Percentiles rank a stretch among this genome's conserved stretches.
phyloP scores from a whole-genome alignment of 139 green algal species.

The Chlamydomonas sphaeroides region DNA sequence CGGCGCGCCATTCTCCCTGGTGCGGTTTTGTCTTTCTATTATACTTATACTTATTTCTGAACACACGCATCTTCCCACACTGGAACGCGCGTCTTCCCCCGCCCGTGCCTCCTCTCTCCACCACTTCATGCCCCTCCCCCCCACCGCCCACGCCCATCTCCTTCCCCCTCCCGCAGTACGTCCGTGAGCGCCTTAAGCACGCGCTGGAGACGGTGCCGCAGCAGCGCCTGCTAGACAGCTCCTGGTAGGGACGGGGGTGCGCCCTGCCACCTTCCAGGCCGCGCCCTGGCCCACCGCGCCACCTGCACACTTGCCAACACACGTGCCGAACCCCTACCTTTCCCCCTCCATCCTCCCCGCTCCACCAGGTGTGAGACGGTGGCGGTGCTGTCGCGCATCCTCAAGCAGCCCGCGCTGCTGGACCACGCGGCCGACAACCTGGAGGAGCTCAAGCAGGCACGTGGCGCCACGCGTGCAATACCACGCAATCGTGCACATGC shows the following conservation, averaged over 20 bases:
- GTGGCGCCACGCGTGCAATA: neutral
- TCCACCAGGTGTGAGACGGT: neutral
- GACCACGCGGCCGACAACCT: constrained; percentile 16
- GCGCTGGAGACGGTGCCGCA: neutral
- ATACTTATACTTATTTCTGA: too few species aligned
- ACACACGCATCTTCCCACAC: too few species aligned
- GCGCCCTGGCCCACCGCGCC: too few species aligned
- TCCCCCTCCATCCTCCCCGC: neutral
- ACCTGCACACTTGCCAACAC: too few species aligned
- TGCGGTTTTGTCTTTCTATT: too few species aligned
- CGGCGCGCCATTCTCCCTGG: too few species aligned
- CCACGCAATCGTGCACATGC: neutral
- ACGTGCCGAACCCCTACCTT: too few species aligned
- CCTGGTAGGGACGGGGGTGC: neutral
- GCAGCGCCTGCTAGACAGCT: neutral
- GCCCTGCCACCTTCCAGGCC: too few species aligned
- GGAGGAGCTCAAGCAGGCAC: neutral
- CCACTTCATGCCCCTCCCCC: neutral
- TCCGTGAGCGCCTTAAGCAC: neutral
- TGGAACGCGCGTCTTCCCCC: too few species aligned
- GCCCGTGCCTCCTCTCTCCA: neutral
- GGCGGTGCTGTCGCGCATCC: constrained; percentile 17
- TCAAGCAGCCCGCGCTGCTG: constrained; percentile 20
- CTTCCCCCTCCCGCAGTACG: neutral
- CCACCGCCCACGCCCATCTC: neutral